These are phyloP conservation scores for Ceratocystis alfenasii DNA, from an alignment of 2,329 filamentous ascomycete genomes.

Conservation along the genomic window DNA sequence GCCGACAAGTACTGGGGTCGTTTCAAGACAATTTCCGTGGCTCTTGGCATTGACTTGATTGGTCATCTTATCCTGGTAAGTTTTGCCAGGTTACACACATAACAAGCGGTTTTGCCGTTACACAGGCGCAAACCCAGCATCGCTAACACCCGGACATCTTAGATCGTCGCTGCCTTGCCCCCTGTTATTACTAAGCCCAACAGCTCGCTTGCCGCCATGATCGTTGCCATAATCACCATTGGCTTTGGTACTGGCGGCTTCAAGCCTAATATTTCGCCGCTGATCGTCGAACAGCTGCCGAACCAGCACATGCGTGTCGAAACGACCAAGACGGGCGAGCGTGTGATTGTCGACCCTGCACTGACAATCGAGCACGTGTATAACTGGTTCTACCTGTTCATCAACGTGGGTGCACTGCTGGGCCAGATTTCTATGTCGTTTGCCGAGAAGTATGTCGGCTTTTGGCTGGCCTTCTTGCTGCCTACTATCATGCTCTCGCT, in stretches of 20 bases:
- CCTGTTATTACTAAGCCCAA: slow-evolving; percentile 43
- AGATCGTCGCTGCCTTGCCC: slow-evolving; percentile 51
- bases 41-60: slow-evolving; percentile 49
- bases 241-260: slow-evolving; percentile 60
- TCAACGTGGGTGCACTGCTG: slow-evolving; percentile 56
- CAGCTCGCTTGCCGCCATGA: slow-evolving; percentile 49
- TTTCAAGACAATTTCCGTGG: slow-evolving; percentile 54
- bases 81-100: background rate
- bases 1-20: slow-evolving; percentile 52
- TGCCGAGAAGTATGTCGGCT: slow-evolving; percentile 61
- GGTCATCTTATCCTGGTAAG: slow-evolving; percentile 50
- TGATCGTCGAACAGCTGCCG: slow-evolving; percentile 54
- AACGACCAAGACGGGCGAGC: slow-evolving; percentile 43
- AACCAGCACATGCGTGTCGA: slow-evolving; percentile 43
- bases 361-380: slow-evolving; percentile 53
- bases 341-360: slow-evolving; percentile 53
- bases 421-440: slow-evolving; percentile 58
- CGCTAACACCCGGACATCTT: background rate
- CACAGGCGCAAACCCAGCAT: background rate
- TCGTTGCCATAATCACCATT: slow-evolving; percentile 44
- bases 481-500: slow-evolving; percentile 53
- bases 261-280: slow-evolving; percentile 59
- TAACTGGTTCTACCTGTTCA: slow-evolving; percentile 59
- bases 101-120: background rate
- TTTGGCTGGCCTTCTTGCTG: slow-evolving; percentile 58